These are phyloP conservation scores for Styphnolobium japonicum DNA, from an alignment of 306 rosid species.

Conservation along the genomic window DNA sequence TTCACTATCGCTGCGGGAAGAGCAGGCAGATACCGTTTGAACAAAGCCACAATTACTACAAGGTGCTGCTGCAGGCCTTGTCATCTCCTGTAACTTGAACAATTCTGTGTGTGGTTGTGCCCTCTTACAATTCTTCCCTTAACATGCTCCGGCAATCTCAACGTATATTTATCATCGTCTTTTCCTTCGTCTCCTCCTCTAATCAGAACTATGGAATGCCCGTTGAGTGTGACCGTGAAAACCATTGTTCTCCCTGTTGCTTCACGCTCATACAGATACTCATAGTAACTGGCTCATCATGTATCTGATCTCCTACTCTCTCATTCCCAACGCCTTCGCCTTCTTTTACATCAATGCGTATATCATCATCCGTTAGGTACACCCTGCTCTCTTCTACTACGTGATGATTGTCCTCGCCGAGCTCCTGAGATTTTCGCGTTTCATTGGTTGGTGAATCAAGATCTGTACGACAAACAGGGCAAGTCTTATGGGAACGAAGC, in stretches of 20 bases:
- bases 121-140: constrained; percentile 31
- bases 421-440: neutral
- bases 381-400: neutral
- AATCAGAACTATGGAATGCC: constrained; percentile 53
- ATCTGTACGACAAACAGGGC: constrained; percentile 71
- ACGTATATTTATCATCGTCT: constrained; percentile 35
- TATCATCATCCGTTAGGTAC: neutral
- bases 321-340: neutral
- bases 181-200: constrained; percentile 12
- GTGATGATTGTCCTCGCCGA: neutral
- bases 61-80: neutral
- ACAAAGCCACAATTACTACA: constrained; percentile 31
- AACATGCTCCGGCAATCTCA: constrained; percentile 47
- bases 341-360: constrained; percentile 45
- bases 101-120: constrained; percentile 44
- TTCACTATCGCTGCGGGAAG: neutral
- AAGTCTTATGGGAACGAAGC: constrained; percentile 61
- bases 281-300: neutral
- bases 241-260: neutral
- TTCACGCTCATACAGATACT: neutral
- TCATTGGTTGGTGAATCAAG: constrained; percentile 27
- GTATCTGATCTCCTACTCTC: neutral
- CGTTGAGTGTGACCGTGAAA: constrained; percentile 58
- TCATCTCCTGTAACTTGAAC: constrained; percentile 45
- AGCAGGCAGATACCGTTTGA: constrained; percentile 11